Base-by-base conservation (phyloP, 352 stramenopile species). In the Pythium insidiosum region DNA sequence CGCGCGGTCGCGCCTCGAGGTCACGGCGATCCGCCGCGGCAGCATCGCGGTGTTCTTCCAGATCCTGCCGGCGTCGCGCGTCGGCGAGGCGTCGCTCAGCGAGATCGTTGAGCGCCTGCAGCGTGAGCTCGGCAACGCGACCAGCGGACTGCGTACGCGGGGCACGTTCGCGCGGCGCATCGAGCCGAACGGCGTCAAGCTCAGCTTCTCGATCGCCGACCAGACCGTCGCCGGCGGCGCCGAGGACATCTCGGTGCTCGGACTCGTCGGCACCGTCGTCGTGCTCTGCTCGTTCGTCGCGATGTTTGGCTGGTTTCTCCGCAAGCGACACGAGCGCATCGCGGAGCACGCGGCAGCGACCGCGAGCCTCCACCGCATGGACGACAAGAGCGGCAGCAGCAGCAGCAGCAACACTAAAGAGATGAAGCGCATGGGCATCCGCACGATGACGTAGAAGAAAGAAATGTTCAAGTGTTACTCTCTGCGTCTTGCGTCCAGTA, bases 391-490 rank as follows among this genome's bases (percentile, higher is more conserved):
- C n/a, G n/a, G n/a, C n/a, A n/a, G n/a, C n/a, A n/a, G n/a, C n/a
- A n/a, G n/a, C n/a, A n/a, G n/a, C 15, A 34, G 28, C 28, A 68
- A 15, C 38, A 51, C 11, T 31, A 61, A n/a, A 4, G 59, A 66
- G 10, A 75, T 84, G 66, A 82, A 84, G 56, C 72, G 68, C 44
- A 87, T 84, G 74, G 66, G 64, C n/a, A 85, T 84, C 26, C 64
- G 52, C 16, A 78, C 58, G 6, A 78, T 69, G 58, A 43, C 63
- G 44, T 80, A 76, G 40, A 1, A 19, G n/a, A 15, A 25, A 34
- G 24, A 25, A 16, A 51, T 47, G 25, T 7, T 52, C 41, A n/a
- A 34, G 44, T 48, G 52, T 40, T 21, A 28, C 38, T 25, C 12
- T 39, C 9, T 20, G 16, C 9, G 16, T 39, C 6, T n/a, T 39